Base-by-base conservation (phyloP, 2,329 filamentous ascomycete species). In the Claviceps digitariae region DNA sequence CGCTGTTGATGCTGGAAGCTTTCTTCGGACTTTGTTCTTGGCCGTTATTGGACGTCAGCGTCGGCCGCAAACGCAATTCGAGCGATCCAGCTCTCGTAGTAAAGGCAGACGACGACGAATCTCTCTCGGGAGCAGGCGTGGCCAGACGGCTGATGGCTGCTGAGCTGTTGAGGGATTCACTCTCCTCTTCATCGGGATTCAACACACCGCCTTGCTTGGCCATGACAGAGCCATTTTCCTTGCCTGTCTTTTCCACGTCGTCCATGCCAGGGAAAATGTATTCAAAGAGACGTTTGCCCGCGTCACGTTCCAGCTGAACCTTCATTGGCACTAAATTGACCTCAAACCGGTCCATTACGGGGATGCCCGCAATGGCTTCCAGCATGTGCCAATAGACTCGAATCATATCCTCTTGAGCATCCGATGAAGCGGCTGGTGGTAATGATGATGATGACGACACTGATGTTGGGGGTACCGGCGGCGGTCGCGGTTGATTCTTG, bases 331-430 rank as follows among this genome's bases (percentile, higher is more conserved):
- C 90, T 21, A 98, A 73, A 53, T 90, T 89, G 53, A 98, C 87
- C 67, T 97, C 90, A 63, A 98, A 98, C 62, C 94, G 87, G 61
- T 97, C 91, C 75, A 98, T 88, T 34, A 98, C 90, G 0, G 91
- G 89, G 57, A 98, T 98, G 49, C 93, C 93, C 40, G 91, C 93
- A 66, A 98, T 96, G 8, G 93, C 90, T 70, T 98, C 93, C 4
- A 98, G 77, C 89, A 96, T 96, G 65, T 96, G 84, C 89, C 94
- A 98, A 65, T 95, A 93, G 13, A 99, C 87, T 36, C 86, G 82
- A 51, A 98, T 79, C 86, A 97, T 97, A 63, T 90, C 88, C 47
- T 79, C 77, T 56, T 86, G 48, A 8, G 17, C 73, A 48, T 65
- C 61, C 17, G 58, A 56, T n/a, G n/a, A n/a, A n/a, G n/a, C n/a